Conservation (phyloP, 2,329 filamentous ascomycete genomes). For the Madurella fahalii region DNA sequence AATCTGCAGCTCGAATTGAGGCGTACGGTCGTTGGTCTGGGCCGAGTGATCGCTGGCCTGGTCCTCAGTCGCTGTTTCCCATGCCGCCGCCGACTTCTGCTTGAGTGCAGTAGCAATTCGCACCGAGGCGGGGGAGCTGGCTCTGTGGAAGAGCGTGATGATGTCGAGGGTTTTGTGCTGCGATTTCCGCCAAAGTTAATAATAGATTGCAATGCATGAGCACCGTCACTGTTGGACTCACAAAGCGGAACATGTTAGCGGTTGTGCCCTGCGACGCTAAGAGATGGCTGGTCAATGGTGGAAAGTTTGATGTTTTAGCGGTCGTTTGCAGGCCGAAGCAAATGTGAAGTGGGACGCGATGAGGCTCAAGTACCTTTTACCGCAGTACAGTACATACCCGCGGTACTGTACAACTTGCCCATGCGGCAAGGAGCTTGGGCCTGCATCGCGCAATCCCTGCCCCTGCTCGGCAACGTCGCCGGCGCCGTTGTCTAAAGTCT, state of each 20-base stretch:
- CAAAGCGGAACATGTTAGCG: conserved; percentile 22
- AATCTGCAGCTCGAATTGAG: conserved; percentile 72
- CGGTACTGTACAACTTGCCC: too few species aligned
- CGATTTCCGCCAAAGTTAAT: not conserved
- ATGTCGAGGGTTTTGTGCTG: conserved; percentile 82
- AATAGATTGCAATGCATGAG: conserved; percentile 24
- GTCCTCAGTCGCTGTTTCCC: conserved; percentile 65
- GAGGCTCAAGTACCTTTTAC: too few species aligned
- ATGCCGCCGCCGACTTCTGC: conserved; percentile 67
- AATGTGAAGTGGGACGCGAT: too few species aligned
- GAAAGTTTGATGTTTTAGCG: too few species aligned
- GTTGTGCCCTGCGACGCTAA: not conserved
- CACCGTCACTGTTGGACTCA: not conserved
- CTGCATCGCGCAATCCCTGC: too few species aligned
- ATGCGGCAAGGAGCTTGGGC: too few species aligned
- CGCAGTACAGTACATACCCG: too few species aligned
- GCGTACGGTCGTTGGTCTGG: conserved; percentile 63
- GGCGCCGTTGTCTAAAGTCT: too few species aligned
- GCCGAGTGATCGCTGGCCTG: conserved; percentile 62
- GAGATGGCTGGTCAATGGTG: not conserved
- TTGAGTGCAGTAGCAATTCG: conserved; percentile 74
- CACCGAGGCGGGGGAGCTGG: conserved; percentile 66
- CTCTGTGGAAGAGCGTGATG: conserved; percentile 92
- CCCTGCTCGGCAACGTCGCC: too few species aligned
- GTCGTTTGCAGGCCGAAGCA: too few species aligned